Base-by-base conservation (phyloP, 2,329 filamentous ascomycete species). In the Aspergillus pseudoterreus region DNA sequence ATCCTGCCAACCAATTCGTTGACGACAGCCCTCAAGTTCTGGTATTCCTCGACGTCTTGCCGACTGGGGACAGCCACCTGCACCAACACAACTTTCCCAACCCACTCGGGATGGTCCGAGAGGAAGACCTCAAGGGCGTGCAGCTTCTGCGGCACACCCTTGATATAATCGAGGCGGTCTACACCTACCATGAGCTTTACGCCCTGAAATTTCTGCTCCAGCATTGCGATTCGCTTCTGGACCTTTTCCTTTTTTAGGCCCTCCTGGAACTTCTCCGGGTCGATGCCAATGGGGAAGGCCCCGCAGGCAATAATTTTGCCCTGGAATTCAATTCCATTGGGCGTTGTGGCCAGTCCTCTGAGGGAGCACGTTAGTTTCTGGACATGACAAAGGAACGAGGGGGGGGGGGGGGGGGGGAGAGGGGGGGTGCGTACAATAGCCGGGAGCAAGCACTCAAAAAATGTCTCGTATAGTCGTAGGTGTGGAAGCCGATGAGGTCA, bases 391-490 rank as follows among this genome's bases (percentile, higher is more conserved):
- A 19, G 6, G 6, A 10, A 9, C 30, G 9, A 8, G 6, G 22
- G 17, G 2, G 4, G n/a, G 19, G 2, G 4, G n/a, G 19, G 2
- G 4, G n/a, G 19, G 2, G 4, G n/a, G 19, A n/a, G 9, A 8
- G 6, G 22, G 17, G 2, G 4, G n/a, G 19, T 30, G 72, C 82
- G 70, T 78, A 88, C 78, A 96, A 79, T 60, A 97, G 94, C 58
- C 92, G 87, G n/a, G 91, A 92, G 75, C 94, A 97, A 68, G 89
- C 92, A 75, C 91, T 96, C 60, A 99, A 76, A 76, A 97, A 99
- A 74, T 99, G 94, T 47, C 94, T 83, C n/a, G 92, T 92, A 67
- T 99, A 99, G 75, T 97, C 92, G 75, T 96, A 97, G 24, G 94
- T 99, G 74, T 99, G 94, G 78, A 99, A 97, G 30, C 94, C 94